A percentile compares a stretch with the other conserved stretches of the same genome.
phyloP scores from a whole-genome alignment of 495 filamentous ascomycete species.

The Cercophora scortea region DNA sequence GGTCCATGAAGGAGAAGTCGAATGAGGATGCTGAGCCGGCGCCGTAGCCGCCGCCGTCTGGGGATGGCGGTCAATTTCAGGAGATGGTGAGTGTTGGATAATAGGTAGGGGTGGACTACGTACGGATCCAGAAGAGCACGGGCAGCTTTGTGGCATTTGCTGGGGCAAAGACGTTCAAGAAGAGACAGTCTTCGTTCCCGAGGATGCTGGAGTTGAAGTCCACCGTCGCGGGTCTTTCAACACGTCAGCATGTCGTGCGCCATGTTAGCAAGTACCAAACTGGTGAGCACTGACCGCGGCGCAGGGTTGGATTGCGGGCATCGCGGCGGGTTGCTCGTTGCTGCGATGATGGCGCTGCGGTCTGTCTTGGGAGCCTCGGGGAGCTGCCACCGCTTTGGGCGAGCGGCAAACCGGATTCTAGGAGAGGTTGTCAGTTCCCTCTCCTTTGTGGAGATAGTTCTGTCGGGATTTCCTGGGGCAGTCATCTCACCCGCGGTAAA shows the following conservation, averaged over 20 bases:
- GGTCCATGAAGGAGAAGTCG: slow-evolving; percentile 30
- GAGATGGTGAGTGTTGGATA: neutral
- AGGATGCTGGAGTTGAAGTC: slow-evolving; percentile 6
- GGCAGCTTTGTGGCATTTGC: slow-evolving; percentile 31
- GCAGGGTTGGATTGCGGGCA: slow-evolving; percentile 25
- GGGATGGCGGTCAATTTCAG: neutral
- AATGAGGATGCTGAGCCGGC: slow-evolving; percentile 28
- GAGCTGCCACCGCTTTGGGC: slow-evolving; percentile 28
- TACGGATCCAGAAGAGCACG: slow-evolving; percentile 32
- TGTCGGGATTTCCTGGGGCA: no score
- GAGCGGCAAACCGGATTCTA: slow-evolving; percentile 28
- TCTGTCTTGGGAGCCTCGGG: slow-evolving; percentile 17
- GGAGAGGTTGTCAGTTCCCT: neutral
- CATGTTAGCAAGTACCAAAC: neutral
- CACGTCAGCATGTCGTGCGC: no score
- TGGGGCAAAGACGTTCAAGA: slow-evolving; percentile 38
- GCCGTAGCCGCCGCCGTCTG: slow-evolving; percentile 35
- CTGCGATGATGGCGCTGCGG: slow-evolving; percentile 9
- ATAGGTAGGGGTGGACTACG: neutral
- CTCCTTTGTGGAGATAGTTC: neutral
- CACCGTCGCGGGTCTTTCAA: neutral
- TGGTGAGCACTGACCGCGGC: slow-evolving; percentile 9
- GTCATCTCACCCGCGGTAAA: slow-evolving; percentile 21
- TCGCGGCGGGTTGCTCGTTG: slow-evolving; percentile 20
- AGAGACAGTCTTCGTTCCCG: slow-evolving; percentile 47